These are phyloP conservation scores for Coccomyxa subellipsoidea DNA, from an alignment of 163 green algal genomes.

Conservation along the genomic window DNA sequence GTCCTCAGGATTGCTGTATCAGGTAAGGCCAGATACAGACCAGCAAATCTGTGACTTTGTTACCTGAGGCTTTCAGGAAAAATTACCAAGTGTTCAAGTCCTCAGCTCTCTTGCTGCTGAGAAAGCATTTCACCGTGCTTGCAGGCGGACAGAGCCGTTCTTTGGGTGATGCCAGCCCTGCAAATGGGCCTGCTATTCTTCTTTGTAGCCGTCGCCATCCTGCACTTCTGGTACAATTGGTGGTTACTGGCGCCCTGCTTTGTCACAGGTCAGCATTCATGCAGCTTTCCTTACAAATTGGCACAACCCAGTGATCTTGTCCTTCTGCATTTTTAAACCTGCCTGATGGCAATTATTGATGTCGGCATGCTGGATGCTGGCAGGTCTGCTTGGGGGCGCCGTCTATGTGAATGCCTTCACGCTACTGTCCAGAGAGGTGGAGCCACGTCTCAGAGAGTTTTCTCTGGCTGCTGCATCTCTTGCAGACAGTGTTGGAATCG, in stretches of 20 bases:
- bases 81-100: not conserved
- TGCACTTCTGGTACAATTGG: conserved; percentile 49
- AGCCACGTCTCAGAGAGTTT: conserved; percentile 46
- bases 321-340: not conserved
- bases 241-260: conserved; percentile 50
- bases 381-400: conserved; percentile 60
- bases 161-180: conserved; percentile 59
- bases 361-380: not conserved
- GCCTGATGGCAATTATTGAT: not conserved
- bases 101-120: not conserved
- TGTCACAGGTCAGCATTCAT: conserved; percentile 24
- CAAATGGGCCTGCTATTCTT: conserved; percentile 59
- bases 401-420: conserved; percentile 74
- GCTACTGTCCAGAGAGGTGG: conserved; percentile 42
- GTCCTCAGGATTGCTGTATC: conserved; percentile 57
- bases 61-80: not conserved
- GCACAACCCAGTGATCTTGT: too few species aligned
- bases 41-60: too few species aligned
- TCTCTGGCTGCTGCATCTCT: conserved; percentile 51
- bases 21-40: conserved; percentile 9
- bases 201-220: conserved; percentile 39
- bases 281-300: not conserved
- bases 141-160: conserved; percentile 32
- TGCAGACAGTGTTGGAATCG: conserved; percentile 59
- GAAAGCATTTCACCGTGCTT: not conserved